Percentiles rank a stretch among this genome's conserved stretches.
These are phyloP conservation scores for Linderniella brevidens DNA, from an alignment of 257 asterid genomes.

Conservation along the genomic window DNA sequence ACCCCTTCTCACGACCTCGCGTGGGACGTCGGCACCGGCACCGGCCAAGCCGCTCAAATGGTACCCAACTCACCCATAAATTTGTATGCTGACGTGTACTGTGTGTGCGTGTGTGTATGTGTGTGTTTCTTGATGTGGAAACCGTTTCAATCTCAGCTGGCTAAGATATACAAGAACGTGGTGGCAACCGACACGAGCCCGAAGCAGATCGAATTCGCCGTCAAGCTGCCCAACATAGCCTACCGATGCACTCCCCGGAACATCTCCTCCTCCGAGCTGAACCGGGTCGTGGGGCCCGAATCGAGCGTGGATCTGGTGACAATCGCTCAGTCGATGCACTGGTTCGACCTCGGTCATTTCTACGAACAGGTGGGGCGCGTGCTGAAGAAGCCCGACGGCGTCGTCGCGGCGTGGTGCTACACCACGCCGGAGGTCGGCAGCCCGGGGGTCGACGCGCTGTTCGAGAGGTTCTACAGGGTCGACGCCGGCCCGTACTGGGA, in stretches of 20 bases:
- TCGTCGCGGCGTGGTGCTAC: slow-evolving; percentile 74
- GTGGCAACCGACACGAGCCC: slow-evolving; percentile 56
- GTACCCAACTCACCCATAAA: neutral
- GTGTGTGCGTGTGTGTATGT: no score
- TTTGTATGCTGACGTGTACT: no score
- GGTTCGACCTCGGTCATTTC: slow-evolving; percentile 62
- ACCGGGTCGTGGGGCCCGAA: slow-evolving; percentile 21
- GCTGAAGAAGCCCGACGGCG: slow-evolving; percentile 58
- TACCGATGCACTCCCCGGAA: slow-evolving; percentile 41
- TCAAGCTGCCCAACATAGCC: slow-evolving; percentile 31
- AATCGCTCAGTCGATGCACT: slow-evolving; percentile 62
- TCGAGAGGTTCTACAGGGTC: slow-evolving; percentile 15
- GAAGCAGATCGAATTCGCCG: slow-evolving; percentile 46
- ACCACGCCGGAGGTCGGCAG: slow-evolving; percentile 25
- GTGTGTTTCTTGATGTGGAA: no score
- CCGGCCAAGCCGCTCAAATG: slow-evolving; percentile 19
- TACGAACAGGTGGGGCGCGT: slow-evolving; percentile 38
- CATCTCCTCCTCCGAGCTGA: slow-evolving; percentile 39
- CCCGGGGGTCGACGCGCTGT: slow-evolving; percentile 24
- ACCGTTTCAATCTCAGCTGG: slow-evolving; percentile 24
- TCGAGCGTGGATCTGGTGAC: slow-evolving; percentile 39
- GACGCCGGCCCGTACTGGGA: slow-evolving; percentile 23
- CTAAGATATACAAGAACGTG: slow-evolving; percentile 17
- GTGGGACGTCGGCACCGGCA: slow-evolving; percentile 7
- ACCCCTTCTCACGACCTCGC: slow-evolving; percentile 4